A percentile compares a stretch with the other conserved stretches of the same genome.
Conservation (phyloP, 2,329 filamentous ascomycete species). For the Ceratocystis destructans region DNA sequence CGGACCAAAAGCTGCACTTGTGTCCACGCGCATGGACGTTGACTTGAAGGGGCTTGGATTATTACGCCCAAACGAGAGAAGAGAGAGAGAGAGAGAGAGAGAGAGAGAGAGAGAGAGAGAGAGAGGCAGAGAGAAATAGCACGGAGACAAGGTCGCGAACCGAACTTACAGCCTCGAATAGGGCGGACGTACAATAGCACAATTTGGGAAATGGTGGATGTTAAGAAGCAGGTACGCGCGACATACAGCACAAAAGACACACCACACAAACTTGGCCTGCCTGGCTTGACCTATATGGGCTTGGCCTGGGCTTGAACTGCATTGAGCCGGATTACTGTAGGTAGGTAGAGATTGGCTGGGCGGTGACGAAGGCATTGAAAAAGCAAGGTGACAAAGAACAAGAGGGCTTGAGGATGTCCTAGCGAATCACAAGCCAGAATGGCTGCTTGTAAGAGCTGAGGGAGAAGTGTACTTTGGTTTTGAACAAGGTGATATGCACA, state of each 20-base stretch:
- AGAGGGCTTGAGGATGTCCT: not conserved
- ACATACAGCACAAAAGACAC: not conserved
- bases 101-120: not conserved
- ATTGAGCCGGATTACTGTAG: too few species aligned
- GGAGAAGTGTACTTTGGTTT: not conserved
- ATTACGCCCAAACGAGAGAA: not conserved
- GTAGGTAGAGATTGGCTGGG: not conserved
- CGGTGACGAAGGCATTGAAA: not conserved
- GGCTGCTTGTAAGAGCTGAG: not conserved
- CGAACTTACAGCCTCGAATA: not conserved
- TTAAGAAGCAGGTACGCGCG: conserved; percentile 7
- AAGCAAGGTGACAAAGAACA: not conserved
- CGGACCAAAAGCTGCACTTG: not conserved
- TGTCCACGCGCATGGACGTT: not conserved
- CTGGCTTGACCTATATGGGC: too few species aligned
- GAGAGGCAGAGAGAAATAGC: too few species aligned
- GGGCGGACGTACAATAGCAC: not conserved
- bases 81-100: not conserved
- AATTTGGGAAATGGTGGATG: not conserved
- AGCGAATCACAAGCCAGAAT: not conserved
- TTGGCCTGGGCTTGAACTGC: too few species aligned
- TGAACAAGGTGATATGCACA: not conserved
- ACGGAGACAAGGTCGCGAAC: too few species aligned
- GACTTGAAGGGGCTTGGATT: not conserved
- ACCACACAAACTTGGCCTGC: not conserved